Conservation (phyloP, 2,329 filamentous ascomycete species). For the Claviceps spartinae region DNA sequence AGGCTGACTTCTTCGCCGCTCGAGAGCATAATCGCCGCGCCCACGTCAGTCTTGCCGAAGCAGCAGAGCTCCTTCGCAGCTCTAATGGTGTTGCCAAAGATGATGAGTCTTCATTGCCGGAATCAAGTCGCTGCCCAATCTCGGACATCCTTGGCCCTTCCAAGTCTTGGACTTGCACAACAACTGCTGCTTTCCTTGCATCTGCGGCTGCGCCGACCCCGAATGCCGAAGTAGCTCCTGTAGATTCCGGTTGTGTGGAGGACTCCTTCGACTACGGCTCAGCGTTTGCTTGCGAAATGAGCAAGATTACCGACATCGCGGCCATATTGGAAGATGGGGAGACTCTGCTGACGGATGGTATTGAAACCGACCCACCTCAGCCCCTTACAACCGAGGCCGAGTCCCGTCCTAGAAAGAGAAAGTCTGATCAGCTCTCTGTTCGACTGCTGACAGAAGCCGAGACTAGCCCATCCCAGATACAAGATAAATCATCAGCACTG, state of each 20-base stretch:
- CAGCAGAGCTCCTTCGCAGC: slow-evolving; percentile 7
- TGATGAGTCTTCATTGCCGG: not conserved
- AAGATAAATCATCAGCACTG: not conserved
- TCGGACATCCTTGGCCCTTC: not conserved
- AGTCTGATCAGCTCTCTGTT: slow-evolving; percentile 2
- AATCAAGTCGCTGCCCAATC: not conserved
- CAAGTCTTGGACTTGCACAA: not conserved
- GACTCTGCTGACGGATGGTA: not conserved
- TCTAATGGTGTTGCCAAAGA: not conserved
- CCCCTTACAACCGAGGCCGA: not conserved
- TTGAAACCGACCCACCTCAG: not conserved
- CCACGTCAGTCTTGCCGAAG: not conserved
- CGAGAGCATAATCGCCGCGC: slow-evolving; percentile 21
- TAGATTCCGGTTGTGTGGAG: not conserved
- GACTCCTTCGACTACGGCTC: slow-evolving; percentile 15
- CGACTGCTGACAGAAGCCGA: slow-evolving; percentile 2
- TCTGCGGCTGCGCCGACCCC: slow-evolving; percentile 19
- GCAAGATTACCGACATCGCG: slow-evolving; percentile 11
- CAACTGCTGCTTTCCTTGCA: slow-evolving; percentile 11
- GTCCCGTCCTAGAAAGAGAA: slow-evolving; percentile 1
- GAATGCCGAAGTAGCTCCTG: not conserved
- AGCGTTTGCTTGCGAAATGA: slow-evolving; percentile 17
- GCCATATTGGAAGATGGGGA: not conserved
- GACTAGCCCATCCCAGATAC: slow-evolving; percentile 1
- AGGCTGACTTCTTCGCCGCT: slow-evolving; percentile 23